These are phyloP conservation scores for Solanum ossicruentum DNA, from an alignment of 257 asterid species.

Conservation along the genomic window DNA sequence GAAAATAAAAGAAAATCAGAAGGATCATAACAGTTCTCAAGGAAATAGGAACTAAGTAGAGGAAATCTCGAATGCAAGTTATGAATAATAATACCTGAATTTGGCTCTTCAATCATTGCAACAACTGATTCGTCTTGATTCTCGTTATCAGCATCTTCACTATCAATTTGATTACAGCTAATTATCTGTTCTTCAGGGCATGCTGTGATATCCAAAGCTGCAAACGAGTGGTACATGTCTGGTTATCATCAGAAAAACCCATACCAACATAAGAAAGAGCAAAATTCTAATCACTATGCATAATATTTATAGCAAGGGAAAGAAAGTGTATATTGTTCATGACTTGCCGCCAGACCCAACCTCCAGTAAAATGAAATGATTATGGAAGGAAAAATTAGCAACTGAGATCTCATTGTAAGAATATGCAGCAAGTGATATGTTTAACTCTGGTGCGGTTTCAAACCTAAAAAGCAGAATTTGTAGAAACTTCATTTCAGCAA, in stretches of 20 bases:
- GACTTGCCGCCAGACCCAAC: background rate
- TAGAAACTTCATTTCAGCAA: background rate
- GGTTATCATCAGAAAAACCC: background rate
- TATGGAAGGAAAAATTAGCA: background rate
- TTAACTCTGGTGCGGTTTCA: background rate
- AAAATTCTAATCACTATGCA: background rate
- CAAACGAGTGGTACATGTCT: slow-evolving; percentile 7
- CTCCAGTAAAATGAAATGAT: background rate
- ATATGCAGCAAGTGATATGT: background rate
- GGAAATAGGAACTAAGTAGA: background rate
- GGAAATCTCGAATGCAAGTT: background rate
- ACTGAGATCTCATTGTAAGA: background rate
- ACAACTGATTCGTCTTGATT: slow-evolving; percentile 6
- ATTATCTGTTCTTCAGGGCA: background rate
- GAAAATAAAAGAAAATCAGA: background rate
- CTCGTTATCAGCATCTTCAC: slow-evolving; percentile 4
- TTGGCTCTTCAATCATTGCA: slow-evolving; percentile 8
- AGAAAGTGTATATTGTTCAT: background rate
- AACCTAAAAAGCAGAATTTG: background rate
- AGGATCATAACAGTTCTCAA: background rate
- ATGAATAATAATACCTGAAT: background rate
- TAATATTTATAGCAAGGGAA: background rate
- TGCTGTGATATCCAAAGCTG: slow-evolving; percentile 5
- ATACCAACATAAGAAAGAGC: background rate
- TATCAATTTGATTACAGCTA: background rate